A percentile compares a stretch with the other conserved stretches of the same genome.
phyloP scores from a whole-genome alignment of 192 early-diverging fungal species.

The Gryganskiella cystojenkinii region DNA sequence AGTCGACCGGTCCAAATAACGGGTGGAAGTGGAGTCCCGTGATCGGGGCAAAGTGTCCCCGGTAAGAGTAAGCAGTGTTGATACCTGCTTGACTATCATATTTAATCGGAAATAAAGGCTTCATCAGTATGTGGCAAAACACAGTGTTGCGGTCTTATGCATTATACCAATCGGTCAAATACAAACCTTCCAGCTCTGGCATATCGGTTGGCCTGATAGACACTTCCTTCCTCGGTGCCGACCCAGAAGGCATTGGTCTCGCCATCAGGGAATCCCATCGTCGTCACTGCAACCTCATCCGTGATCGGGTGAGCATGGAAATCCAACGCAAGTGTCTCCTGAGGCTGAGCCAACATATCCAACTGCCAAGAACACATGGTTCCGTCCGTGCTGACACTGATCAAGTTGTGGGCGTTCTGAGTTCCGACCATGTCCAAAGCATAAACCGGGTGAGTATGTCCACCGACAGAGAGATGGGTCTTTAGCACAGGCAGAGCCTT shows the following conservation, averaged over 20 bases:
- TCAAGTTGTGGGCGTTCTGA: conserved; percentile 93
- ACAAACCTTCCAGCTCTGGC: conserved; percentile 90
- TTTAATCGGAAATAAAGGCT: background rate
- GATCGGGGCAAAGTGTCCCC: conserved; percentile 88
- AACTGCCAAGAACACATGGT: conserved; percentile 96
- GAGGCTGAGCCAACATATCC: conserved; percentile 97
- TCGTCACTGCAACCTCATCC: conserved; percentile 94
- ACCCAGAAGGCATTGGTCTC: conserved; percentile 95
- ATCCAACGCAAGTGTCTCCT: conserved; percentile 87
- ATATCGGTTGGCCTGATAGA: conserved; percentile 96
- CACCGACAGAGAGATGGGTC: conserved; percentile 90
- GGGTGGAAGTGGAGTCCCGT: conserved; percentile 96
- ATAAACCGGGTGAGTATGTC: conserved; percentile 98
- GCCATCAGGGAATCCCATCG: conserved; percentile 89
- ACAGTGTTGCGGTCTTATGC: background rate
- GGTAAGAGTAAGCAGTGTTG: conserved; percentile 85
- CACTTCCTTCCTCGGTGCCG: conserved; percentile 95
- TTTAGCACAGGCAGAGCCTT: conserved; percentile 92
- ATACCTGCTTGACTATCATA: conserved; percentile 91
- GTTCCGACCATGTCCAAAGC: conserved; percentile 91
- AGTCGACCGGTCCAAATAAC: conserved; percentile 78
- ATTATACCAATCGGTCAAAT: background rate
- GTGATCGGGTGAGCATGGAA: conserved; percentile 81
- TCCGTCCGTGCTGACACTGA: conserved; percentile 96
- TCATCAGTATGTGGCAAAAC: background rate